These are phyloP conservation scores for Gastrolobium bilobum DNA, from an alignment of 306 rosid species.

Conservation along the genomic window DNA sequence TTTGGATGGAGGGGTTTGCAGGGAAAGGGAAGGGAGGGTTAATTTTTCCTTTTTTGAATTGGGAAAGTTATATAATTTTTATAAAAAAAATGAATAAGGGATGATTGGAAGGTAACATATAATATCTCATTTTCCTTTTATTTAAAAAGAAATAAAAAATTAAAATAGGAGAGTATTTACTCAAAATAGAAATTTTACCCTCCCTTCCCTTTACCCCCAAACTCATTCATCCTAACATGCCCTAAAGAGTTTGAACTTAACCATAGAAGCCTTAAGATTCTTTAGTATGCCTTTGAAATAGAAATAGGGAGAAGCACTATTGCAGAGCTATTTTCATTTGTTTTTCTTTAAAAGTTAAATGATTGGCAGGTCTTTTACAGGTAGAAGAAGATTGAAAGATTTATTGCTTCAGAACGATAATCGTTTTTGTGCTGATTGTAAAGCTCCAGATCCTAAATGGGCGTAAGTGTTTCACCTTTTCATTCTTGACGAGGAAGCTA, in stretches of 20 bases:
- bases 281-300: slow-evolving; percentile 22
- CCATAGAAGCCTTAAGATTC: slow-evolving; percentile 29
- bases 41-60: slow-evolving; percentile 25
- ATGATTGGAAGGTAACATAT: background rate
- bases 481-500: slow-evolving; percentile 18
- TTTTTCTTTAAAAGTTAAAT: slow-evolving; percentile 48
- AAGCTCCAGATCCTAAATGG: slow-evolving; percentile 97
- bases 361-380: slow-evolving; percentile 61
- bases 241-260: background rate
- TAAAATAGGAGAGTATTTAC: background rate
- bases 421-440: slow-evolving; percentile 91
- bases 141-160: background rate
- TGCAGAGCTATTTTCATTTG: slow-evolving; percentile 11
- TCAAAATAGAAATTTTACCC: background rate
- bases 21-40: slow-evolving; percentile 13
- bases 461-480: slow-evolving; percentile 73
- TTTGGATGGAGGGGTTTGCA: background rate
- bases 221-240: background rate
- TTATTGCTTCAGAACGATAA: slow-evolving; percentile 80
- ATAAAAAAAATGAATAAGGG: slow-evolving; percentile 26
- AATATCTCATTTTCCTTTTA: slow-evolving; percentile 2
- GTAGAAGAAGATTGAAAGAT: slow-evolving; percentile 81
- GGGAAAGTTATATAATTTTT: slow-evolving; percentile 9
- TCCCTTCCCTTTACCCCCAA: background rate
- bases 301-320: slow-evolving; percentile 6